Conservation (phyloP, 108 stramenopile species). For the Nitzschia putrida region DNA sequence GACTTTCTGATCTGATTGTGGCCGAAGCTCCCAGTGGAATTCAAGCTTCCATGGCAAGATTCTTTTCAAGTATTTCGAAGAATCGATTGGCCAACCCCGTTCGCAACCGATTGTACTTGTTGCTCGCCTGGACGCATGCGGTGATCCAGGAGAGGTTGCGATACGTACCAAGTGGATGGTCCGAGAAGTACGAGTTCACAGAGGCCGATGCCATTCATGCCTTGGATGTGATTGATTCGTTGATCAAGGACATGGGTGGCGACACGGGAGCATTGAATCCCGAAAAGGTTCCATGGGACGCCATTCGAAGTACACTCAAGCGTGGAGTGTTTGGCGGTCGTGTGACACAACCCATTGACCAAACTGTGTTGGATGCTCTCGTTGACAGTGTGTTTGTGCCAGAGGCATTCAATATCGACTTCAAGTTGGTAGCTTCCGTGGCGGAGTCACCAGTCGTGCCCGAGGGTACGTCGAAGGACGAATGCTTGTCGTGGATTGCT, state of each 20-base stretch:
- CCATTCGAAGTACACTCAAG: slow-evolving; percentile 75
- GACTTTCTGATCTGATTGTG: slow-evolving; percentile 77
- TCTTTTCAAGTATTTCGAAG: slow-evolving; percentile 81
- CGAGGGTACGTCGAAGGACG: slow-evolving; percentile 70
- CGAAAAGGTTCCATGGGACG: slow-evolving; percentile 87
- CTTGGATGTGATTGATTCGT: slow-evolving; percentile 85
- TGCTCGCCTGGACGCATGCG: slow-evolving; percentile 95
- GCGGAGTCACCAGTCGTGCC: slow-evolving; percentile 64
- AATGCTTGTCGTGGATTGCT: slow-evolving; percentile 74
- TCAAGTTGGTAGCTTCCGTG: slow-evolving; percentile 59
- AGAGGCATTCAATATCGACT: slow-evolving; percentile 71
- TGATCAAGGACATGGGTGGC: slow-evolving; percentile 53
- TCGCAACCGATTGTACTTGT: slow-evolving; percentile 85
- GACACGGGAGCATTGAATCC: slow-evolving; percentile 56
- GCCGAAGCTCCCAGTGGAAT: slow-evolving; percentile 95
- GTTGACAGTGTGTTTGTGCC: slow-evolving; percentile 59
- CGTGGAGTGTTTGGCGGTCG: slow-evolving; percentile 83
- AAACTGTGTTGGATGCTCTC: slow-evolving; percentile 67
- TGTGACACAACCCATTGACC: slow-evolving; percentile 66
- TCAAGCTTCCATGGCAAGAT: slow-evolving; percentile 87
- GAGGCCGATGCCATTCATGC: slow-evolving; percentile 95
- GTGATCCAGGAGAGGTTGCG: slow-evolving; percentile 96
- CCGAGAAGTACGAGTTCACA: slow-evolving; percentile 93
- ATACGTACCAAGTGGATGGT: slow-evolving; percentile 94
- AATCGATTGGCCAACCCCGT: slow-evolving; percentile 59